Evolutionary conservation across 441 rosid genomes (phyloP).

Genomic region (Erodium moschatum): DNA sequence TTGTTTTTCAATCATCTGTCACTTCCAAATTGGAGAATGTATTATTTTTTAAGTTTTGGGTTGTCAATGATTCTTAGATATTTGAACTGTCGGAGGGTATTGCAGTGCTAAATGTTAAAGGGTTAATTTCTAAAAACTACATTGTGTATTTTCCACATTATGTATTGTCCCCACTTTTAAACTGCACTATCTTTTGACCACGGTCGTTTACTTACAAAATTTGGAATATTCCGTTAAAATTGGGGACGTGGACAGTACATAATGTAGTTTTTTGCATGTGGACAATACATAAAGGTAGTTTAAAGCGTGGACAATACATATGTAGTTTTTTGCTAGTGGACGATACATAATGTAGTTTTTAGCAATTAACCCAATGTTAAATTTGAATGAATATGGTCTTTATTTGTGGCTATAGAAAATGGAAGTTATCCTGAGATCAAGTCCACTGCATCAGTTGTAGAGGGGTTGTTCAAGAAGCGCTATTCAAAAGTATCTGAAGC

Average conservation of each 20-base stretch:
- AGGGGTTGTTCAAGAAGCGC: neutral
- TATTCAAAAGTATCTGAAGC: neutral
- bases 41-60: slow-evolving; percentile 5
- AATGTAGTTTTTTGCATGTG: too few relatives aligned
- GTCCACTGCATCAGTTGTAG: neutral
- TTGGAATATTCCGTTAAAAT: too few relatives aligned
- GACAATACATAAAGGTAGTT: too few relatives aligned
- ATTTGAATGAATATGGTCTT: slow-evolving; percentile 2
- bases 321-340: too few relatives aligned
- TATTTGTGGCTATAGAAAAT: neutral
- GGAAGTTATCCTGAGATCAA: neutral
- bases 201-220: too few relatives aligned
- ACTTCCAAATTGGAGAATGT: neutral
- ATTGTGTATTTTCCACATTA: too few relatives aligned
- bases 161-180: too few relatives aligned
- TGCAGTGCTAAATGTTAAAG: neutral
- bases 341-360: too few relatives aligned
- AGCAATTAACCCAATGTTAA: neutral
- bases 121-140: too few relatives aligned
- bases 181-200: too few relatives aligned
- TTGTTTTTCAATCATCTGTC: neutral
- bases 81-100: neutral
- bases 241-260: too few relatives aligned
- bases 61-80: neutral
- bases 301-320: too few relatives aligned